Evolutionary conservation across 1,139 yeast species (phyloP).

Genomic region (Lodderomyces beijingensis): DNA sequence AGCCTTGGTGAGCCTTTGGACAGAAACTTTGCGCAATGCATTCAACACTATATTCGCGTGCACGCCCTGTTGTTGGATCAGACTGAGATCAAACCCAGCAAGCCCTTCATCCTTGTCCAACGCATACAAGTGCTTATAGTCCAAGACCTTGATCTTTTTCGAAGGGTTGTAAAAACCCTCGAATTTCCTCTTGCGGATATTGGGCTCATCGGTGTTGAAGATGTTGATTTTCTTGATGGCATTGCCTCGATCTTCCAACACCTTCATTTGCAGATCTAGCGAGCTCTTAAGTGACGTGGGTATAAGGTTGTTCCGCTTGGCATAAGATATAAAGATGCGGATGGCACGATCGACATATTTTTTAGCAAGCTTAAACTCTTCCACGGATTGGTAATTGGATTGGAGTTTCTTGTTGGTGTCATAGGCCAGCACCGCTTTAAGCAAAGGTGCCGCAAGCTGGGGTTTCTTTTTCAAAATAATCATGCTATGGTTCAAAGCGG

Average conservation of each 20-base stretch:
- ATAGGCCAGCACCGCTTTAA: slow-evolving; percentile 34
- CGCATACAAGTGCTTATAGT: slow-evolving; percentile 47
- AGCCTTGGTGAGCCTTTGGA: slow-evolving; percentile 57
- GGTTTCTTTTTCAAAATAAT: slow-evolving; percentile 55
- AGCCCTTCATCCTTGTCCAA: slow-evolving; percentile 58
- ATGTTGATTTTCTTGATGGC: slow-evolving; percentile 41
- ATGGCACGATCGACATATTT: slow-evolving; percentile 41
- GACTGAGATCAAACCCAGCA: slow-evolving; percentile 63
- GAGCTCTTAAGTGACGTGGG: slow-evolving; percentile 33
- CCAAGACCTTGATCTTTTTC: slow-evolving; percentile 26
- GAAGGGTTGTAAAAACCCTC: slow-evolving; percentile 32
- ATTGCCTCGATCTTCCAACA: slow-evolving; percentile 35
- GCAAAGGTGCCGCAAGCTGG: slow-evolving; percentile 43
- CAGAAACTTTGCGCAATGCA: slow-evolving; percentile 54
- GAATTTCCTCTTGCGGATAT: slow-evolving; percentile 35
- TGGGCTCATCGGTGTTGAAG: slow-evolving; percentile 26
- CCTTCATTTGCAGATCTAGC: slow-evolving; percentile 25
- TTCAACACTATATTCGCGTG: slow-evolving; percentile 63
- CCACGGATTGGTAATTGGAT: slow-evolving; percentile 43
- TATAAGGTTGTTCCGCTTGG: slow-evolving; percentile 31
- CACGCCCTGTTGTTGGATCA: slow-evolving; percentile 59
- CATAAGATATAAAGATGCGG: slow-evolving; percentile 33
- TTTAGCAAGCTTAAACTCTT: slow-evolving; percentile 37
- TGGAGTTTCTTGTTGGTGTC: slow-evolving; percentile 38
- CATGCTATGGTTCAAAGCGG: slow-evolving; percentile 50